Evolutionary conservation across 2,329 filamentous ascomycete species (phyloP), one percentile per base, ranked within the genome.

Genomic region (Pestalotiopsis sp.): DNA sequence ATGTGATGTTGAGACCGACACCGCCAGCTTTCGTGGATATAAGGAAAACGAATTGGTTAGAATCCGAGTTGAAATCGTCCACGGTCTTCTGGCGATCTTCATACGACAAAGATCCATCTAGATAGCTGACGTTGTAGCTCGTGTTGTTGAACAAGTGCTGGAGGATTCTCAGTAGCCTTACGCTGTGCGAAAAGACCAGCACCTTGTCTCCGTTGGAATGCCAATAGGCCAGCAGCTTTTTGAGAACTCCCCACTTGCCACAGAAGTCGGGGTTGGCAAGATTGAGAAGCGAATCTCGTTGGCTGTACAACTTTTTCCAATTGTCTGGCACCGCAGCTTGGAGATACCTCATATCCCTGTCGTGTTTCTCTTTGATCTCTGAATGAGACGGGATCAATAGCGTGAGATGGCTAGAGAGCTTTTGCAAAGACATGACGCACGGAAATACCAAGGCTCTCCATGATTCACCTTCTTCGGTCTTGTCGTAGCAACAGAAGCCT

Each of bases 11-110:
- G 36, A 99, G 85, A 0, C 96, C 96, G 0, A 98, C 92, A 4
- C 96, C 96, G 27, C 96, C 96, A 2, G 96, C 95, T 76, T 92
- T 93, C 6, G 96, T 98, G 25, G 93, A 97, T 75, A 99, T 98
- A 23, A 99, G 85, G 74, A 99, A 99, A 4, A 98, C 94, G 75
- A 99, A 99, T 75, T 96, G 93, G 3, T 85, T 86, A 0, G 94
- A 89, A 75, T 97, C 92, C 0, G 92, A 88, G 78, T 99, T 99
- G 87, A 97, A 99, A 62, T 94, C 91, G 76, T 97, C 92, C 0
- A 99, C 96, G 0, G 89, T 88, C 60, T 88, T 89, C 71, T 95
- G 91, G 11, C 96, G 91, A 67, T 97, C 94, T 66, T 94, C 92
- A 74, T 96, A 95, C 41, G 84, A 88, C 82, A 98, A 90, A 11